Percentiles rank a stretch among this genome's conserved stretches.
phyloP scores from a whole-genome alignment of 2,329 filamentous ascomycete species.

The Cordyceps pruinosa region DNA sequence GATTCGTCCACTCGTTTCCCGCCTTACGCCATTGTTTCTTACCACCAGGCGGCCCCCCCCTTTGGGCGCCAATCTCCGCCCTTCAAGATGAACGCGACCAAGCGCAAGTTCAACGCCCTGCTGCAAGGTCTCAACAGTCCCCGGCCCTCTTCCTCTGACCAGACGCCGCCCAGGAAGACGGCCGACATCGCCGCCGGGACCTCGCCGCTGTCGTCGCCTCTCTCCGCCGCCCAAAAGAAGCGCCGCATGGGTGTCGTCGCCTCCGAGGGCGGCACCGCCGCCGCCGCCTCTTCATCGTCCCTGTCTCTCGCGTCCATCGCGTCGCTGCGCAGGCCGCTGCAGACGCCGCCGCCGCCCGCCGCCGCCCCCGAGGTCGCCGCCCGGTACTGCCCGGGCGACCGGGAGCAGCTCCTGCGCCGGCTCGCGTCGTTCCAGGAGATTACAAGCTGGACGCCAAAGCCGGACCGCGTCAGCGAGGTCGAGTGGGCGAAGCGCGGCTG shows the following conservation, averaged over 20 bases:
- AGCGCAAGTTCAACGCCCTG: constrained; percentile 74
- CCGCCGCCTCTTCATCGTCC: constrained; percentile 13
- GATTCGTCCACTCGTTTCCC: constrained; percentile 4
- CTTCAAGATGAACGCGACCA: constrained; percentile 62
- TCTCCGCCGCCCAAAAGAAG: constrained; percentile 34
- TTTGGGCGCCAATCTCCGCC: constrained; percentile 1
- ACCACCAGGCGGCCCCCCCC: neutral
- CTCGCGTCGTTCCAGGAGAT: constrained; percentile 86
- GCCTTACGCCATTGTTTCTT: neutral
- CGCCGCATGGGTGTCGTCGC: constrained; percentile 43
- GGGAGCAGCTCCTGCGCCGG: constrained; percentile 71
- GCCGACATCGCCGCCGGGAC: constrained; percentile 1
- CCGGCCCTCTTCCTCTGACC: constrained; percentile 19
- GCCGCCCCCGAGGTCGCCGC: constrained; percentile 30
- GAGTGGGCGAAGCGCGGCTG: constrained; percentile 94
- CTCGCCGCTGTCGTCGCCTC: neutral
- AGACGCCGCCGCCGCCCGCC: constrained; percentile 13
- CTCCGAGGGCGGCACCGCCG: constrained; percentile 23
- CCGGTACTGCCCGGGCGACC: constrained; percentile 81
- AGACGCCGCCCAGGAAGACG: constrained; percentile 11
- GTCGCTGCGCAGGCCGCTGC: constrained; percentile 7
- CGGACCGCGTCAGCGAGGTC: constrained; percentile 76
- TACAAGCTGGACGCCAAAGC: constrained; percentile 90
- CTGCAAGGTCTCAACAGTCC: constrained; percentile 57
- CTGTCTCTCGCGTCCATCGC: constrained; percentile 21